Base-by-base conservation (phyloP, 164 flowering plant genomes). In the Pachysandra terminalis region DNA sequence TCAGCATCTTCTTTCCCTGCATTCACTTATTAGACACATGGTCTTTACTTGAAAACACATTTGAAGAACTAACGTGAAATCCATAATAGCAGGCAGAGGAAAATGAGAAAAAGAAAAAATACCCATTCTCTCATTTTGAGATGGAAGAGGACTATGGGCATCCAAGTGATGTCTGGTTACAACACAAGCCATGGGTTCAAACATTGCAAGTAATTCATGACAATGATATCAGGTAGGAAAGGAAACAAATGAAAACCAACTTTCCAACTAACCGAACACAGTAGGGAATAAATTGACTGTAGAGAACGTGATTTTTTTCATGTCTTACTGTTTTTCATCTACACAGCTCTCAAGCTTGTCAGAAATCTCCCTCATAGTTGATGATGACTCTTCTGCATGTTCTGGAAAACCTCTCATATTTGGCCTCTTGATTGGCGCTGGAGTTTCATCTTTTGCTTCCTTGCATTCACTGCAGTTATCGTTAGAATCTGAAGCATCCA, bases 381-480 rank as follows among this genome's bases (percentile, higher is more conserved):
- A 67, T 53, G 71, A 75, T 55, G 61, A 45, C 60, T 75, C 81
- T 67, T 78, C 84, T 48, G 64, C 73, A 61, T 26, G 56, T 25
- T 80, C 80, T 49, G 74, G 37, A 63, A 63, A 75, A 27, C 56
- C 14, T 45, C 69, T 35, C 56, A 56, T 41, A 65, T 67, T 62
- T 53, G 60, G 35, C 27, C 52, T 63, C 58, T 61, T 66, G 53
- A 52, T 32, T 41, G 28, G 56, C 62, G 65, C 75, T 32, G 56
- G 61, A 35, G 63, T 68, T 63, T 41, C 64, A 51, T 67, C 77
- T 26, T 68, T 71, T 57, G 63, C 32, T 70, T 68, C 78, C 54
- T 65, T 59, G 68, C 61, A 59, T 59, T 74, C 66, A 62, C 70
- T 19, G 56, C 51, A 49, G 28, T 71, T 67, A 28, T 67, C 71